These are phyloP conservation scores for Flaveria bidentis DNA, from an alignment of 129 eudicot genomes.

Conservation along the genomic window DNA sequence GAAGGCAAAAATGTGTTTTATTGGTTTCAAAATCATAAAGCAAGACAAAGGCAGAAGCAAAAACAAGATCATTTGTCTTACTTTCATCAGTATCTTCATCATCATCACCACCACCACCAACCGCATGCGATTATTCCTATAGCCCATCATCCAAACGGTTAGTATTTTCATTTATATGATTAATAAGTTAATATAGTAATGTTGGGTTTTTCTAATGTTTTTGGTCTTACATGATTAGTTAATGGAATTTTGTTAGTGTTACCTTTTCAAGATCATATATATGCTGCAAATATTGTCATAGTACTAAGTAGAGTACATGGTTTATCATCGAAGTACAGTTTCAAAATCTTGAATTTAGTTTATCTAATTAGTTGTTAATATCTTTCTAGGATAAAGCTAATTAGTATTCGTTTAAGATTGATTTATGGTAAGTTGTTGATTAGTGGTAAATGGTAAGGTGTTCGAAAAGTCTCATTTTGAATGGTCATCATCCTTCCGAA, in stretches of 20 bases:
- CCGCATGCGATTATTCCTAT: conserved; percentile 26
- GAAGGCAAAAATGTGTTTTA: conserved; percentile 88
- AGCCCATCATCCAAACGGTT: conserved; percentile 51
- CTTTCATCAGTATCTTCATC: conserved; percentile 37
- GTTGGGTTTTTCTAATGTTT: not conserved
- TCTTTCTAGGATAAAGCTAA: conserved; percentile 13
- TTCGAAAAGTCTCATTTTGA: no score
- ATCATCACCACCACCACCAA: conserved; percentile 19
- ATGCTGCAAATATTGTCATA: not conserved
- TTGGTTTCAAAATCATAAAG: conserved; percentile 93
- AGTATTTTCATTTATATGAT: not conserved
- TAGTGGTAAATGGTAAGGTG: no score
- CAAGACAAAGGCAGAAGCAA: conserved; percentile 80
- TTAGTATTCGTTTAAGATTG: no score
- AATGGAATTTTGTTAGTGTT: not conserved
- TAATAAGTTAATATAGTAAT: no score
- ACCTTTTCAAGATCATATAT: conserved; percentile 28
- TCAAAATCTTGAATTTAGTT: conserved; percentile 8
- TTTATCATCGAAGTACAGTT: conserved; percentile 7
- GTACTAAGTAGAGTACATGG: conserved; percentile 16
- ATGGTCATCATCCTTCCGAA: no score
- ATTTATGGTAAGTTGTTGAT: no score
- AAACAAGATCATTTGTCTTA: conserved; percentile 59
- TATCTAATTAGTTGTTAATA: conserved; percentile 12
- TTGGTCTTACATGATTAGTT: not conserved